These are phyloP conservation scores for Pyrenophora tritici-repentis DNA, from an alignment of 2,329 filamentous ascomycete species.

Conservation along the genomic window DNA sequence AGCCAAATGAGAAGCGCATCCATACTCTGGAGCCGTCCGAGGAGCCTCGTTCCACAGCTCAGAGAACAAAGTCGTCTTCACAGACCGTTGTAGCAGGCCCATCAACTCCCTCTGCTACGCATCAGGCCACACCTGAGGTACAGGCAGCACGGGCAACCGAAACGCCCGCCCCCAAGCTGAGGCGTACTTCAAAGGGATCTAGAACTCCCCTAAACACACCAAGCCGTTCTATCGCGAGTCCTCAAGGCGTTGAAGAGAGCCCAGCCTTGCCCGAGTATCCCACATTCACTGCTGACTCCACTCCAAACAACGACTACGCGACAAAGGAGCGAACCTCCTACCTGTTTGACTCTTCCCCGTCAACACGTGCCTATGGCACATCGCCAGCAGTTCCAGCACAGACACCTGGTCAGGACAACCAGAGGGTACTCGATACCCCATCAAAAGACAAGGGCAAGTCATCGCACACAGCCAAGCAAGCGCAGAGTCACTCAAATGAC, in stretches of 20 bases:
- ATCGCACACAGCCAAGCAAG: slow-evolving; percentile 12
- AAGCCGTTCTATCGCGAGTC: slow-evolving; percentile 9
- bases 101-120: no score
- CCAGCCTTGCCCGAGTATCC: slow-evolving; percentile 35
- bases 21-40: slow-evolving; percentile 29
- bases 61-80: slow-evolving; percentile 12
- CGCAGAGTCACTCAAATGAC: slow-evolving; percentile 6
- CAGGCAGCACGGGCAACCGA: slow-evolving; percentile 37
- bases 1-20: slow-evolving; percentile 43
- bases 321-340: slow-evolving; percentile 45
- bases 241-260: slow-evolving; percentile 23
- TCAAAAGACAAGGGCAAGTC: slow-evolving; percentile 16
- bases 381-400: slow-evolving; percentile 29
- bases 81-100: slow-evolving; percentile 1
- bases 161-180: slow-evolving; percentile 15
- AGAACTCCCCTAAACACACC: slow-evolving; percentile 23
- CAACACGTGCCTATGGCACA: slow-evolving; percentile 39
- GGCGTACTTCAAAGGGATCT: slow-evolving; percentile 28
- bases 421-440: slow-evolving; percentile 13
- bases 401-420: slow-evolving; percentile 24
- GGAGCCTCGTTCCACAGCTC: slow-evolving; percentile 6
- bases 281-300: slow-evolving; percentile 17
- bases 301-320: slow-evolving; percentile 39
- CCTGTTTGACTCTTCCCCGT: slow-evolving; percentile 46
- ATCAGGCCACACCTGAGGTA: slow-evolving; percentile 53